These are phyloP conservation scores for Phaeosphaeriaceae sp. DNA, from an alignment of 2,329 filamentous ascomycete genomes.

Conservation along the genomic window DNA sequence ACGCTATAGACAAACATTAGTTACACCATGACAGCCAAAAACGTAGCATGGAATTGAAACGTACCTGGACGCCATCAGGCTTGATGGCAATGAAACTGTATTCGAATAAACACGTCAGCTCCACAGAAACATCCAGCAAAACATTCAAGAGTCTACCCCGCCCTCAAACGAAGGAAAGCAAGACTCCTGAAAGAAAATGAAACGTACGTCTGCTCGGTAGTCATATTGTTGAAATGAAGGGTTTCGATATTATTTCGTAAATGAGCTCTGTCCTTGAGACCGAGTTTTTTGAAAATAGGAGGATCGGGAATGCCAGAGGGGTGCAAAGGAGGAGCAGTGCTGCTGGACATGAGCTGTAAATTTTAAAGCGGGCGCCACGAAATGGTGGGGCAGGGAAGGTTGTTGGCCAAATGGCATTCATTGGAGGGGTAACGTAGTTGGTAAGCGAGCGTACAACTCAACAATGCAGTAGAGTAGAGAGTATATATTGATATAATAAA, in stretches of 20 bases:
- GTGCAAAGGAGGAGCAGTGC: conserved; percentile 22
- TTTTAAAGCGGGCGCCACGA: too few species aligned
- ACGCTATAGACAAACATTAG: conserved; percentile 67
- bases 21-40: background rate
- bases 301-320: conserved; percentile 38
- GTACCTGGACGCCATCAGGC: conserved; percentile 98
- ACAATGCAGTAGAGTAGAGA: too few species aligned
- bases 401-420: background rate
- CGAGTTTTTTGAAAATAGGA: conserved; percentile 55
- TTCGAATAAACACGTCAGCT: conserved; percentile 39
- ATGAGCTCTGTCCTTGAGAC: conserved; percentile 55
- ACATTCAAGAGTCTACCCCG: too few species aligned
- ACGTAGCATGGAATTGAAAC: conserved; percentile 26
- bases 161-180: too few species aligned
- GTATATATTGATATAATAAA: too few species aligned
- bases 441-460: too few species aligned
- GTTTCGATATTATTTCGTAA: conserved; percentile 46
- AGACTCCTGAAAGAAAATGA: background rate
- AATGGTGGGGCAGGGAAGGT: conserved; percentile 31
- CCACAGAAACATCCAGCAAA: too few species aligned
- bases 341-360: conserved; percentile 27
- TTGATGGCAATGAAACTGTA: conserved; percentile 99
- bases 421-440: conserved; percentile 5
- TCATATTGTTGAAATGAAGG: conserved; percentile 51
- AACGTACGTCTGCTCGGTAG: conserved; percentile 87